Percentiles rank a stretch among this genome's conserved stretches.
These are phyloP conservation scores for Caloboletus inedulis DNA, from an alignment of 1,284 basidiomycete genomes.

Conservation along the genomic window DNA sequence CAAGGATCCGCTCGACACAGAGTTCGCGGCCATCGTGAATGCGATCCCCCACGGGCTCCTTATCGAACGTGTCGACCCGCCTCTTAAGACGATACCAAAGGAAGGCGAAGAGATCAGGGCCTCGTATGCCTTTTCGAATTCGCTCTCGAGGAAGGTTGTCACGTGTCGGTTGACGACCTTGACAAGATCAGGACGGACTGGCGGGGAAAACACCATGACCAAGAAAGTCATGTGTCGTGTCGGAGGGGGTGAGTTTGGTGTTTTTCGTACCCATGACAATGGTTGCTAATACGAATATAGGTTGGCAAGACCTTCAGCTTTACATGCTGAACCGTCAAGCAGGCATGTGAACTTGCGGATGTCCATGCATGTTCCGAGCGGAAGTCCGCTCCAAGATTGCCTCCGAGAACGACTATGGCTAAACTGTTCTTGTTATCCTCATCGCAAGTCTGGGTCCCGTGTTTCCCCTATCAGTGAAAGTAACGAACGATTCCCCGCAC, in stretches of 20 bases:
- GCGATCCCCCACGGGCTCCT: slow-evolving; percentile 70
- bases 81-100: slow-evolving; percentile 59
- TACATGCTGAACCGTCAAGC: slow-evolving; percentile 74
- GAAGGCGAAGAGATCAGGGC: slow-evolving; percentile 79
- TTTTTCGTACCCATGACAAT: slow-evolving; percentile 5
- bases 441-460: not conserved
- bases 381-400: not conserved
- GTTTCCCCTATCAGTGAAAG: slow-evolving; percentile 11
- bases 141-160: slow-evolving; percentile 67
- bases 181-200: slow-evolving; percentile 52
- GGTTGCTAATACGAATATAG: slow-evolving; percentile 36
- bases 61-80: slow-evolving; percentile 78
- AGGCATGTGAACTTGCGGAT: slow-evolving; percentile 38
- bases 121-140: slow-evolving; percentile 76
- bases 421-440: not conserved
- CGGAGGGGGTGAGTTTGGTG: slow-evolving; percentile 61
- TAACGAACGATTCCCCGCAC: slow-evolving; percentile 23
- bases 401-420: not conserved
- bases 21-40: slow-evolving; percentile 76
- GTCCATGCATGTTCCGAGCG: not conserved
- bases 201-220: slow-evolving; percentile 45
- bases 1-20: slow-evolving; percentile 78
- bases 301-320: slow-evolving; percentile 83
- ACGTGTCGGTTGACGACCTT: slow-evolving; percentile 79
- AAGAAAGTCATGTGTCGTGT: slow-evolving; percentile 87